Evolutionary conservation across 164 flowering plant genomes (phyloP).

Genomic region (Magnolia officinalis): DNA sequence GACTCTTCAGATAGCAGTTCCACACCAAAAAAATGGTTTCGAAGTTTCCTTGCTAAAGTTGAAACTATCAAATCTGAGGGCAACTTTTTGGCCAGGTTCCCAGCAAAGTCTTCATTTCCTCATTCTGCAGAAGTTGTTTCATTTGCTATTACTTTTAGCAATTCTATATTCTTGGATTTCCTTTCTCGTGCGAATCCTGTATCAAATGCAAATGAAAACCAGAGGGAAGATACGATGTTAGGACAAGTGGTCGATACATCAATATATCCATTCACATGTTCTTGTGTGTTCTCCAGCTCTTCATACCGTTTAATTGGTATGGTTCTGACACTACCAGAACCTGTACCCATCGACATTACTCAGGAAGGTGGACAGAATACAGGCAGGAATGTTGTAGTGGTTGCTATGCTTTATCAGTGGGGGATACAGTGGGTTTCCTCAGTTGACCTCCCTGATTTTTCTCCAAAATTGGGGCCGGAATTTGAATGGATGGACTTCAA

Average conservation of each 20-base stretch:
- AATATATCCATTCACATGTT: constrained; percentile 37
- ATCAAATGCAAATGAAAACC: constrained; percentile 21
- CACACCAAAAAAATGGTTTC: constrained; percentile 63
- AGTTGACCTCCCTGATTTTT: constrained; percentile 43
- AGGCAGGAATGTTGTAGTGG: constrained; percentile 36
- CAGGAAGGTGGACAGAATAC: constrained; percentile 21
- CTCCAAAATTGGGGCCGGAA: constrained; percentile 18
- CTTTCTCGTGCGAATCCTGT: constrained; percentile 23
- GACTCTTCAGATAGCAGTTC: constrained; percentile 16
- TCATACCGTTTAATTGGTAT: constrained; percentile 65
- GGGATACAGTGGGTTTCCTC: constrained; percentile 80
- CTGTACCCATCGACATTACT: constrained; percentile 14
- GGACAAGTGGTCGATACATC: constrained; percentile 16
- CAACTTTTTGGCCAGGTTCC: constrained; percentile 51
- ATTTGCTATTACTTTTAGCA: constrained; percentile 48
- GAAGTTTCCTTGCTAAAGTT: constrained; percentile 52
- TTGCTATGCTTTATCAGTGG: constrained; percentile 43
- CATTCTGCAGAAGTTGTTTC: constrained; percentile 64
- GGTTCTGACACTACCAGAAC: constrained; percentile 34
- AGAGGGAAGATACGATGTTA: constrained; percentile 17
- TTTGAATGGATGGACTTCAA: constrained; percentile 75
- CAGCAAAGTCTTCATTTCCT: constrained; percentile 56
- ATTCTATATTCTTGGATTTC: constrained; percentile 31
- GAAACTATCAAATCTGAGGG: constrained; percentile 54
- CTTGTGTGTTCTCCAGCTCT: constrained; percentile 64